These are phyloP conservation scores for Torrubiella hemipterigena DNA, from an alignment of 2,329 filamentous ascomycete species.

Conservation along the genomic window DNA sequence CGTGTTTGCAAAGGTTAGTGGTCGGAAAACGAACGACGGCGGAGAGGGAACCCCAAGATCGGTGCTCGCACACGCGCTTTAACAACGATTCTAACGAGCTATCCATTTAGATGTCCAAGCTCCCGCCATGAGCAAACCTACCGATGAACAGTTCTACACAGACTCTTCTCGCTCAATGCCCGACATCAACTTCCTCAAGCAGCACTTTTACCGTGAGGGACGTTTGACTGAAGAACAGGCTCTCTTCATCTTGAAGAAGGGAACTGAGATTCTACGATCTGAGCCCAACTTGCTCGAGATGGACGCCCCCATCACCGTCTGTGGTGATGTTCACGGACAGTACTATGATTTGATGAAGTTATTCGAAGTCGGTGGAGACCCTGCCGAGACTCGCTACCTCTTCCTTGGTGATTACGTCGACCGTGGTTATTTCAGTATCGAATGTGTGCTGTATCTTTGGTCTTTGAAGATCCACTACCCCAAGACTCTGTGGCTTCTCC, in stretches of 20 bases:
- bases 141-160: slow-evolving; percentile 88
- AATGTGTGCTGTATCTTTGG: slow-evolving; percentile 98
- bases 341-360: slow-evolving; percentile 99
- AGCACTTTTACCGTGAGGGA: slow-evolving; percentile 96
- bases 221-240: slow-evolving; percentile 95
- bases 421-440: slow-evolving; percentile 96
- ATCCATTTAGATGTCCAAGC: slow-evolving; percentile 86
- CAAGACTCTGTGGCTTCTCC: slow-evolving; percentile 89
- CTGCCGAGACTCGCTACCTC: slow-evolving; percentile 88
- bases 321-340: slow-evolving; percentile 95
- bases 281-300: slow-evolving; percentile 97
- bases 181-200: slow-evolving; percentile 87
- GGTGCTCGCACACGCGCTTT: too few relatives aligned
- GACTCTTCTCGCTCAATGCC: slow-evolving; percentile 79
- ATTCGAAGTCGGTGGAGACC: slow-evolving; percentile 95
- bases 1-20: slow-evolving; percentile 94
- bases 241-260: slow-evolving; percentile 83
- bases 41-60: too few relatives aligned
- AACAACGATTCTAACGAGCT: too few relatives aligned
- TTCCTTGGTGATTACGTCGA: slow-evolving; percentile 98
- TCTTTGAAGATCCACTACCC: slow-evolving; percentile 98
- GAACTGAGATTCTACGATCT: slow-evolving; percentile 73
- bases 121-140: slow-evolving; percentile 83
- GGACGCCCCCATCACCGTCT: slow-evolving; percentile 98
- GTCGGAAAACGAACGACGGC: too few relatives aligned